Base-by-base conservation (phyloP, 2,329 filamentous ascomycete species). In the Fusarium zealandicum region DNA sequence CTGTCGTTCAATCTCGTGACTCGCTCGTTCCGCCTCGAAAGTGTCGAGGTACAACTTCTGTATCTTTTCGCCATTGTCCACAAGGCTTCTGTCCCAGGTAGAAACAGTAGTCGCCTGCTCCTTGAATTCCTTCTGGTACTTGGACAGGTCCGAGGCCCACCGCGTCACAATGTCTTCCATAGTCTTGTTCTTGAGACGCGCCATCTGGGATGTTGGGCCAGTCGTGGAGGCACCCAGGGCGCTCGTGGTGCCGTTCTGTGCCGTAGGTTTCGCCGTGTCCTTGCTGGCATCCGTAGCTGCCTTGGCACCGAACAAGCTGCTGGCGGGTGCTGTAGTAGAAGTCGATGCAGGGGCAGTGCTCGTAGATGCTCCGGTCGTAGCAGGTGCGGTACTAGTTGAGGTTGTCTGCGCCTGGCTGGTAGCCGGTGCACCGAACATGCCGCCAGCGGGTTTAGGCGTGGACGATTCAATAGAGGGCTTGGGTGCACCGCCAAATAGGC, bases 131-230 rank as follows among this genome's bases (percentile, higher is more conserved):
- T 96, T 96, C 70, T 98, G 93, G 70, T 99, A 97, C 70, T 96
- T 96, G 46, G 92, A 90, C 42, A 99, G 80, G 70, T 98, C 95
- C 0, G 92, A 92, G 2, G 95, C 95, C 95, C 95, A 99, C 27
- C 92, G 87, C 4, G 92, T 97, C 63, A 99, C 92, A 61, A 99
- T 97, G 72, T 99, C 95, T 70, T 99, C 95, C 90, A 99, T 97
- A 1, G 93, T 96, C 78, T 96, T 98, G 75, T 97, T 96, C 80
- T 96, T 96, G 31, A 99, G 81, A 22, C 95, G 89, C 4, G 93
- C 95, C 68, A 96, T 86, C 51, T 92, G 88, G 13, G 95, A 93
- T 3, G 88, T 80, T 2, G 93, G 92, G 0, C 93, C 93, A 28
- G 85, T 81, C 4, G 90, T 96, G 1, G 92, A 96, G 22, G 87